Evolutionary conservation across 202 grass and related monocot species (phyloP), one percentile per base, ranked within the genome.

Genomic region (Schoenoplectus triqueter): DNA sequence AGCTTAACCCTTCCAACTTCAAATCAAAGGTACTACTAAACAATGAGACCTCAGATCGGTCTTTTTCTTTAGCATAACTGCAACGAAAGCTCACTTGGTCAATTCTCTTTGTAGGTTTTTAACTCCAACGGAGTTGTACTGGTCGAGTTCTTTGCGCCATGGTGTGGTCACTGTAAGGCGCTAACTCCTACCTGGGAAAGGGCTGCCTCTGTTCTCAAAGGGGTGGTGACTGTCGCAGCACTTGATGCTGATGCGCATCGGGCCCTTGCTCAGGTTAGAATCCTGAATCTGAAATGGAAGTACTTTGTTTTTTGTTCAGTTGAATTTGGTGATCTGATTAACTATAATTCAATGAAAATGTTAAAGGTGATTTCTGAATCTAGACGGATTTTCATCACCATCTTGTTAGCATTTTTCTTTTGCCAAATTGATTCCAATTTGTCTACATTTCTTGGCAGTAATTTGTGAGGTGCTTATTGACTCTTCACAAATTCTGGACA

Each of bases 101-200:
- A 10, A n/a, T 85, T 89, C 39, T 89, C 69, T 18, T 5, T 85
- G 84, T 89, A 99, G 96, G 93, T 99, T 56, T 80, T 99, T 87
- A 88, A 92, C 40, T 83, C 93, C 66, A 99, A 96, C 66, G 88
- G 96, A 51, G 79, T 99, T 79, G 96, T 99, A 56, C 85, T 99
- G 89, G 96, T 99, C 49, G 96, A 99, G 76, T 99, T 99, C 89
- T 96, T 91, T 71, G 96, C 96, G 67, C 96, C 96, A 31, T 99
- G 93, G 96, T 99, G 96, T 68, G 96, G 96, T 6, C 96, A 99
- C 92, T 99, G 96, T 77, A 87, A 99, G 88, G 93, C 94, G 72
- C 96, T 99, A 60, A 85, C 92, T 68, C 96, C 96, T 10, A 85
- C 62, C 5, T 99, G 93, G 93, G 96, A 99, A 87, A 95, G 89